Evolutionary conservation across 2,329 filamentous ascomycete species (phyloP).

Genomic region (Colletotrichum cuscutae): DNA sequence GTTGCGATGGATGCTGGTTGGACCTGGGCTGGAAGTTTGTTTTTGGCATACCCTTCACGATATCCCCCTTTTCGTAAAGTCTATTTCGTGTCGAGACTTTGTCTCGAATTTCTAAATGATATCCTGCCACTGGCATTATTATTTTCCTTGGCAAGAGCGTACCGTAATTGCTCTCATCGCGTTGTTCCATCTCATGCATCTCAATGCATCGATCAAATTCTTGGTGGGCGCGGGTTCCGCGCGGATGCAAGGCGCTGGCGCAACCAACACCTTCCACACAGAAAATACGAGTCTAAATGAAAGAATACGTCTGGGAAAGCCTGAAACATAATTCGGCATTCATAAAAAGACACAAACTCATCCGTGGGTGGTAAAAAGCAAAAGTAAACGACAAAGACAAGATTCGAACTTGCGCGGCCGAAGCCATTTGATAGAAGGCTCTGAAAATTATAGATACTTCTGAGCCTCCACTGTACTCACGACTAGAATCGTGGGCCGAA

Average conservation of each 20-base stretch:
- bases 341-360: neutral
- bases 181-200: neutral
- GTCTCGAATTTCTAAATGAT: neutral
- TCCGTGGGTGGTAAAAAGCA: neutral
- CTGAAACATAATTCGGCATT: neutral
- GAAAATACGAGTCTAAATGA: neutral
- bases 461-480: too few relatives aligned
- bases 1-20: neutral
- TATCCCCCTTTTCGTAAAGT: slow-evolving; percentile 24
- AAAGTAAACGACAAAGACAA: slow-evolving; percentile 11
- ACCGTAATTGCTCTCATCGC: neutral
- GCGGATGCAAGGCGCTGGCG: neutral
- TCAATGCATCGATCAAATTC: neutral
- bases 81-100: neutral
- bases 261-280: neutral
- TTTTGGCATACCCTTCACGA: slow-evolving; percentile 32
- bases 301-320: neutral
- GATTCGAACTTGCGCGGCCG: slow-evolving; percentile 34
- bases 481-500: too few relatives aligned
- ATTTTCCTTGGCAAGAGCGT: neutral
- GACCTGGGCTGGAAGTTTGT: neutral
- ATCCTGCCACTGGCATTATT: neutral
- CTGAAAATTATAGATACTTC: too few relatives aligned
- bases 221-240: neutral
- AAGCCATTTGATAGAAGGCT: slow-evolving; percentile 21